These are phyloP conservation scores for Euphorbia schlechtendalii DNA, from an alignment of 441 rosid species.

Conservation along the genomic window DNA sequence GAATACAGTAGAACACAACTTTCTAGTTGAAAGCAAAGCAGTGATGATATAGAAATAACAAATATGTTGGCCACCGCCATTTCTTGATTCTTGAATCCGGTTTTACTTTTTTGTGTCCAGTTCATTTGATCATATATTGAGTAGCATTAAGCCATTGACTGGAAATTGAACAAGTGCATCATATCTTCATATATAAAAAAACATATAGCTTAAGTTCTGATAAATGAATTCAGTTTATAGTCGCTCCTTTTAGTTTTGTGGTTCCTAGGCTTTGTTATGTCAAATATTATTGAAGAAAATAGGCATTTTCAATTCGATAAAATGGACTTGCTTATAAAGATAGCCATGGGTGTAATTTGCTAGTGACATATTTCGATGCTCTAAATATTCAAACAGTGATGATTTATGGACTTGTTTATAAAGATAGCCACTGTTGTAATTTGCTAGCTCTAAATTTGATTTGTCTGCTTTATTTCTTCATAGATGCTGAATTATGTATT, in stretches of 20 bases:
- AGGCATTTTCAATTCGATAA: not conserved
- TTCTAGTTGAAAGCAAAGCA: slow-evolving; percentile 7
- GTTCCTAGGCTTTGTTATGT: not conserved
- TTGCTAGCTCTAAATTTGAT: too few relatives aligned
- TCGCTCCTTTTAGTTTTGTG: not conserved
- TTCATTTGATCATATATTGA: not conserved
- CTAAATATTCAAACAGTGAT: not conserved
- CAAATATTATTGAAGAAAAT: not conserved
- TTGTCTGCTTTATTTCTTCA: too few relatives aligned
- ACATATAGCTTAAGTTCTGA: not conserved
- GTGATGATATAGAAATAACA: slow-evolving; percentile 7
- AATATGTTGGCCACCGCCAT: slow-evolving; percentile 10
- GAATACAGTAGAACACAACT: slow-evolving; percentile 4
- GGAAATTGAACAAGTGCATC: slow-evolving; percentile 8
- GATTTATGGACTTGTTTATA: too few relatives aligned
- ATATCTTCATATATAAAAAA: not conserved
- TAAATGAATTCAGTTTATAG: slow-evolving; percentile 3
- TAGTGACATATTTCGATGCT: too few relatives aligned
- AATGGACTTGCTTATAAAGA: not conserved
- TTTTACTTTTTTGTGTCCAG: not conserved
- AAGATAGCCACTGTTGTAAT: too few relatives aligned
- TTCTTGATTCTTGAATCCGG: not conserved
- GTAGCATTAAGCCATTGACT: slow-evolving; percentile 8
- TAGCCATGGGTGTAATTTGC: too few relatives aligned
- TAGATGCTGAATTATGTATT: too few relatives aligned